Evolutionary conservation across 1,284 basidiomycete species (phyloP).

Genomic region (Puccinia polysora): DNA sequence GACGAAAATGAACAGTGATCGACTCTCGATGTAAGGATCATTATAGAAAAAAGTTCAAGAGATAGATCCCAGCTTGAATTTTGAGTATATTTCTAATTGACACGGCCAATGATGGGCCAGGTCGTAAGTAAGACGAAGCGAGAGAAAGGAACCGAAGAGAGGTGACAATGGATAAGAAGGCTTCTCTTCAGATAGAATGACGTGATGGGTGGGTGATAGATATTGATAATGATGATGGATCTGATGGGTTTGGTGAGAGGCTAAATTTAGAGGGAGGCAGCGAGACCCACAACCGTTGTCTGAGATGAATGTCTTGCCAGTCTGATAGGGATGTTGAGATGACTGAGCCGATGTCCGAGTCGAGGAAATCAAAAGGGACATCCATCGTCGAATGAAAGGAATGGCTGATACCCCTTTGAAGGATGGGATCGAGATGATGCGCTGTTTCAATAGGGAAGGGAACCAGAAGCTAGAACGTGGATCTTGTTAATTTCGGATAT

Average conservation of each 20-base stretch:
- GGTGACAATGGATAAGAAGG: not conserved
- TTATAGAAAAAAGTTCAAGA: too few relatives aligned
- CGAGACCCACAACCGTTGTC: conserved; percentile 14
- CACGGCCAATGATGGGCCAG: not conserved
- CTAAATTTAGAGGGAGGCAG: conserved; percentile 4
- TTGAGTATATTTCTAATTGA: too few relatives aligned
- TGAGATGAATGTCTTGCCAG: conserved; percentile 9
- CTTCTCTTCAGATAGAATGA: not conserved
- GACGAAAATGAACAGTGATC: too few relatives aligned
- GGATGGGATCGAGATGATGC: too few relatives aligned
- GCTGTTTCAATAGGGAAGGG: too few relatives aligned
- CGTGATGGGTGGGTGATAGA: not conserved
- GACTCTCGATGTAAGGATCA: too few relatives aligned
- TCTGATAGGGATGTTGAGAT: not conserved
- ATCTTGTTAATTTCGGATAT: too few relatives aligned
- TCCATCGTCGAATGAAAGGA: conserved; percentile 19
- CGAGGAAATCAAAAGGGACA: not conserved
- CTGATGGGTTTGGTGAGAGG: not conserved
- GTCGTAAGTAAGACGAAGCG: too few relatives aligned
- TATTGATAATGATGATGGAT: not conserved
- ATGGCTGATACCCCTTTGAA: too few relatives aligned
- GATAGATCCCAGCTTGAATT: too few relatives aligned
- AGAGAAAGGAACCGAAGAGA: not conserved
- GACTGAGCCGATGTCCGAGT: not conserved
- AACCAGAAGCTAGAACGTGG: too few relatives aligned